phyloP scores from a whole-genome alignment of 1,284 basidiomycete species.

The Sporisorium scitamineum region DNA sequence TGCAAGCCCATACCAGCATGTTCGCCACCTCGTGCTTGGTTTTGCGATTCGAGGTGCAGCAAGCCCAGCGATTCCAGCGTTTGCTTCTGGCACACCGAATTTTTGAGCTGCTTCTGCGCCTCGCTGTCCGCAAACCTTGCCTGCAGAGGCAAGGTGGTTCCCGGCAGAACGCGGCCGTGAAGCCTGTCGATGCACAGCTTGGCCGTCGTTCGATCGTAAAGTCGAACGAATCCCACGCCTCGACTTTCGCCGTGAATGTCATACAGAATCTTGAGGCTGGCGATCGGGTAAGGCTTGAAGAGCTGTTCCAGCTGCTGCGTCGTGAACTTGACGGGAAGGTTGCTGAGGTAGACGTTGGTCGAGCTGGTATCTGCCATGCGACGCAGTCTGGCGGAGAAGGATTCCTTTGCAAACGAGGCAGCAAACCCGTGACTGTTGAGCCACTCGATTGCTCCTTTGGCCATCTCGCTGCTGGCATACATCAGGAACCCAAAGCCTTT shows the following conservation, averaged over 20 bases:
- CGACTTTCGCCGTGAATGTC: constrained; percentile 55
- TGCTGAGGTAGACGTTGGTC: constrained; percentile 62
- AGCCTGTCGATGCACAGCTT: constrained; percentile 59
- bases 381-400: constrained; percentile 54
- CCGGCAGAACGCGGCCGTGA: constrained; percentile 50
- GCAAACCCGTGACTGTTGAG: constrained; percentile 51
- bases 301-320: constrained; percentile 59
- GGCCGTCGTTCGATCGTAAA: constrained; percentile 51
- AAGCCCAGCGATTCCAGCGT: constrained; percentile 44
- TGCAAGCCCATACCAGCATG: not conserved
- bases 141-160: constrained; percentile 51
- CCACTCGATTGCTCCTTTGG: constrained; percentile 49
- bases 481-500: constrained; percentile 64
- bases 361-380: constrained; percentile 53
- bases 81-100: constrained; percentile 42
- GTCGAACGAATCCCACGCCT: constrained; percentile 61
- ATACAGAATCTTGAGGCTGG: constrained; percentile 59
- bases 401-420: constrained; percentile 61
- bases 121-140: constrained; percentile 65
- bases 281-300: constrained; percentile 56
- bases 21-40: not conserved
- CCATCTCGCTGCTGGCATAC: constrained; percentile 55
- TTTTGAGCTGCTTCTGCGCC: constrained; percentile 58
- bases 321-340: constrained; percentile 49
- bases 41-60: not conserved